These are phyloP conservation scores for Acer saccharum DNA, from an alignment of 345 rosid genomes.

Conservation along the genomic window DNA sequence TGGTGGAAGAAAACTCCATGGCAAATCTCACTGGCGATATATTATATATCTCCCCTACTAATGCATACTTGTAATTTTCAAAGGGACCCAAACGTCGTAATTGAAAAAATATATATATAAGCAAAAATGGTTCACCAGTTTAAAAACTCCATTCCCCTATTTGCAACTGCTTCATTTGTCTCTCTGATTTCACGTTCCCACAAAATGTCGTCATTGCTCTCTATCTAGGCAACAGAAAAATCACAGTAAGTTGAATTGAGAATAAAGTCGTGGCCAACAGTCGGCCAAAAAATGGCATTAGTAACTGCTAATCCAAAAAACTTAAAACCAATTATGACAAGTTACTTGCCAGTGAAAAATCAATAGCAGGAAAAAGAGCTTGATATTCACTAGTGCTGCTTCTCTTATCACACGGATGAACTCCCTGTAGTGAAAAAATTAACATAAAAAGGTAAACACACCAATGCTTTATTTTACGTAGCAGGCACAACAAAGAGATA, in stretches of 20 bases:
- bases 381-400: slow-evolving; percentile 56
- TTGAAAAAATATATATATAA: too few species aligned
- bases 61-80: too few species aligned
- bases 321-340: slow-evolving; percentile 4
- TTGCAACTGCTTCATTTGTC: slow-evolving; percentile 58
- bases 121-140: slow-evolving; percentile 51
- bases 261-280: neutral
- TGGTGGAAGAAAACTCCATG: too few species aligned
- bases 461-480: neutral
- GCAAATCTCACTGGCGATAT: too few species aligned
- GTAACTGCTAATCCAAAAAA: neutral
- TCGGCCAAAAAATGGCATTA: neutral
- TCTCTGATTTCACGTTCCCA: slow-evolving; percentile 70
- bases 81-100: too few species aligned
- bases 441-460: neutral
- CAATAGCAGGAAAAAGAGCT: slow-evolving; percentile 69
- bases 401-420: slow-evolving; percentile 86
- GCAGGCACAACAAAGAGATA: neutral
- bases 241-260: neutral
- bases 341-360: slow-evolving; percentile 73
- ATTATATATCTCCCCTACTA: too few species aligned
- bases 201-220: slow-evolving; percentile 49
- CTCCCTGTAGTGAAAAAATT: slow-evolving; percentile 52
- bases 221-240: slow-evolving; percentile 45
- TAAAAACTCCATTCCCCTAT: slow-evolving; percentile 67